A percentile compares a stretch with the other conserved stretches of the same genome.
phyloP scores from a whole-genome alignment of 2,329 filamentous ascomycete genomes.

The Chrysosporium keratinophilum region DNA sequence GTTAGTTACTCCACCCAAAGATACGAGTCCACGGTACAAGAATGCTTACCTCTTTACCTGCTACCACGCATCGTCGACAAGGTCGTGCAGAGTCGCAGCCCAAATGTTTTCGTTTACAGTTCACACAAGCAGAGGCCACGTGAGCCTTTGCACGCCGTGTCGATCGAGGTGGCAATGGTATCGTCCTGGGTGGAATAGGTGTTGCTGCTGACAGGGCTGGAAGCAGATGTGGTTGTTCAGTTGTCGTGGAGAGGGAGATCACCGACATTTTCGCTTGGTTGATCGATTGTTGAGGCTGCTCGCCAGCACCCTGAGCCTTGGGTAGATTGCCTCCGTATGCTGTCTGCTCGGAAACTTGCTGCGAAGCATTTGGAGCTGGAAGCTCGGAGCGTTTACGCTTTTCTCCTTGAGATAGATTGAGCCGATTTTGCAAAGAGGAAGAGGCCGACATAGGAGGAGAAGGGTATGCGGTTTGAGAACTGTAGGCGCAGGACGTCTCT shows the following conservation, averaged over 20 bases:
- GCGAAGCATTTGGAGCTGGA: conserved; percentile 8
- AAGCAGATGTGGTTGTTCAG: conserved; percentile 13
- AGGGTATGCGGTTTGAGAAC: conserved; percentile 23
- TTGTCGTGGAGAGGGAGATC: background rate
- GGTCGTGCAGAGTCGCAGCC: conserved; percentile 29
- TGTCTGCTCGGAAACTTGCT: background rate
- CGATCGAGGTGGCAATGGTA: conserved; percentile 21
- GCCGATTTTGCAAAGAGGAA: conserved; percentile 22
- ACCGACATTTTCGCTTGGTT: conserved; percentile 1
- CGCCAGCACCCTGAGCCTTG: conserved; percentile 5
- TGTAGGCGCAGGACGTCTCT: conserved; percentile 17
- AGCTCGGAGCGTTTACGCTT: conserved; percentile 22
- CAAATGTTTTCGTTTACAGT: conserved; percentile 33
- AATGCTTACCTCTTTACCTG: conserved; percentile 28
- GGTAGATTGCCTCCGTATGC: conserved; percentile 1
- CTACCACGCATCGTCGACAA: conserved; percentile 29
- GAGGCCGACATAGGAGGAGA: conserved; percentile 29
- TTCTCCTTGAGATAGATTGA: conserved; percentile 21
- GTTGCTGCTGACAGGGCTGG: conserved; percentile 12
- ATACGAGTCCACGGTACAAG: background rate
- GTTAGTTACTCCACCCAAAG: background rate
- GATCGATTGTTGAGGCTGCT: conserved; percentile 4
- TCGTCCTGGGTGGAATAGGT: conserved; percentile 14
- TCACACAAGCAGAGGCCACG: conserved; percentile 31
- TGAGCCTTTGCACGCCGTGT: conserved; percentile 30